Evolutionary conservation across 495 filamentous ascomycete genomes (phyloP).

Genomic region (Hyaloscypha bicolor): DNA sequence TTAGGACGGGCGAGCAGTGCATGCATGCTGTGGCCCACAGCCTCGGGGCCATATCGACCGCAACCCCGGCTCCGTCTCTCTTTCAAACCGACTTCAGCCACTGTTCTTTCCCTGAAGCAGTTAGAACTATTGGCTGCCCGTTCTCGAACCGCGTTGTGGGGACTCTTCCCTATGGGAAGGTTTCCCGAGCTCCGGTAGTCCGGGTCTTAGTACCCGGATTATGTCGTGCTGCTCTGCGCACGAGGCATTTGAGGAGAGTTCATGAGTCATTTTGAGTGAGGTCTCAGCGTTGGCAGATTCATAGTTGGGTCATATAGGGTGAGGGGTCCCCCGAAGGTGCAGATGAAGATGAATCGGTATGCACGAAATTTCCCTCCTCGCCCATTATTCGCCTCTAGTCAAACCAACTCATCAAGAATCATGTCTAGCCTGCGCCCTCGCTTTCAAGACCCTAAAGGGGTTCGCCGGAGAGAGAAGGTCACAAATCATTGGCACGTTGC

Average conservation of each 20-base stretch:
- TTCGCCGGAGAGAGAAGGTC: not conserved
- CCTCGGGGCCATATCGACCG: not conserved
- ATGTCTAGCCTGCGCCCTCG: not conserved
- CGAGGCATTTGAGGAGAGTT: not conserved
- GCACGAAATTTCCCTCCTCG: too few species aligned
- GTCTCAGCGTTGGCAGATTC: not conserved
- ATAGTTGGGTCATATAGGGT: not conserved
- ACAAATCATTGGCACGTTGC: not conserved
- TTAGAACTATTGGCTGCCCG: not conserved
- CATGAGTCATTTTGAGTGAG: not conserved
- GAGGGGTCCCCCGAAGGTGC: not conserved
- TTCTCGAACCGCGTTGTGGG: not conserved
- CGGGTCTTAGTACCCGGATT: too few species aligned
- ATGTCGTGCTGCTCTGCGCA: too few species aligned
- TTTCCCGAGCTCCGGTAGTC: not conserved
- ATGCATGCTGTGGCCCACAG: constrained; percentile 2
- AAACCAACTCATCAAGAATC: not conserved
- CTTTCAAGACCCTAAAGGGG: not conserved
- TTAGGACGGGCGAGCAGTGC: not conserved
- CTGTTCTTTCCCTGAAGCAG: not conserved
- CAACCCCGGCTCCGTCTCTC: not conserved
- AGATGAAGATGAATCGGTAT: too few species aligned
- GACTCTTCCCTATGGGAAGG: not conserved
- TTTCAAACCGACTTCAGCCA: not conserved
- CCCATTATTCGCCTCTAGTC: not conserved